phyloP scores from a whole-genome alignment of 2,329 filamentous ascomycete genomes.

The Fusarium metavorans region DNA sequence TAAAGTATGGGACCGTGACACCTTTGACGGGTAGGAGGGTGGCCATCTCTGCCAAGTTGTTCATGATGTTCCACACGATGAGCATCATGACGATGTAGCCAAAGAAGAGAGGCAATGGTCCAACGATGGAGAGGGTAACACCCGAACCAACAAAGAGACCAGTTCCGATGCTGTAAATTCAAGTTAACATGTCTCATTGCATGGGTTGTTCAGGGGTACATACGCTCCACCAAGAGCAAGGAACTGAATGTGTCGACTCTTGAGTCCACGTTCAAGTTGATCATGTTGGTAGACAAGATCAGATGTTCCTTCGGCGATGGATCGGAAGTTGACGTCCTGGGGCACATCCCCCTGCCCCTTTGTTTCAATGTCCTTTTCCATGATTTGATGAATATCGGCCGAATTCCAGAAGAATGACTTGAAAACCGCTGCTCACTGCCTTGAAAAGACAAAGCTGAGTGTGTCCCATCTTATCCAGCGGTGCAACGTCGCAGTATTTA shows the following conservation, averaged over 20 bases:
- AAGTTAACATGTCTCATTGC: background rate
- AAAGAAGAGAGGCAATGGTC: slow-evolving; percentile 23
- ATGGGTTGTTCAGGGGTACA: background rate
- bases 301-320: background rate
- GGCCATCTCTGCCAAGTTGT: slow-evolving; percentile 64
- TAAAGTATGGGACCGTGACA: slow-evolving; percentile 69
- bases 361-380: background rate
- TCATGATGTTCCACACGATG: slow-evolving; percentile 24
- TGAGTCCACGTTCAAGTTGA: slow-evolving; percentile 49
- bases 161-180: slow-evolving; percentile 13
- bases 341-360: background rate
- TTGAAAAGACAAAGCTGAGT: background rate
- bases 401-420: background rate
- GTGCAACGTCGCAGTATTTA: background rate
- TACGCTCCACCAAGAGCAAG: slow-evolving; percentile 55
- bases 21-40: slow-evolving; percentile 67
- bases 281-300: slow-evolving; percentile 5
- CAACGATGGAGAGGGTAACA: slow-evolving; percentile 17
- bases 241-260: slow-evolving; percentile 72
- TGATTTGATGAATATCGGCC: background rate
- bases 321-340: slow-evolving; percentile 5
- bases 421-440: background rate
- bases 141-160: slow-evolving; percentile 30
- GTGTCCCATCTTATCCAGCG: background rate
- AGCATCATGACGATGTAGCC: slow-evolving; percentile 24